Evolutionary conservation across 1,139 yeast species (phyloP).

Genomic region (Blastobotrys buckinghamii): DNA sequence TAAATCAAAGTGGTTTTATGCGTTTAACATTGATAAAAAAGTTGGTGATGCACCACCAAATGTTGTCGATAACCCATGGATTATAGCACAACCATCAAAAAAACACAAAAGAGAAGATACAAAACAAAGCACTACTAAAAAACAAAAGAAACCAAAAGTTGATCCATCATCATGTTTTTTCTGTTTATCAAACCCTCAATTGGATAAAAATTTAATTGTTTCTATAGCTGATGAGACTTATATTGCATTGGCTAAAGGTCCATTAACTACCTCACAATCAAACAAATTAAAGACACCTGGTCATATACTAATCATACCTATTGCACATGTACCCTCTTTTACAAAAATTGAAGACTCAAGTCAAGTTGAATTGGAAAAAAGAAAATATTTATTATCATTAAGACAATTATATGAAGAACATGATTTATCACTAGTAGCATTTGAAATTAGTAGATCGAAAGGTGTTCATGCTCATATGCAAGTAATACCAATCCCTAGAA

Average conservation of each 20-base stretch:
- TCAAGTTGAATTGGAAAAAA: constrained; percentile 17
- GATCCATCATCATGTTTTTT: constrained; percentile 53
- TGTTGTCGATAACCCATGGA: constrained; percentile 5
- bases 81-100: background rate
- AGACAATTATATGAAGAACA: constrained; percentile 22
- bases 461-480: constrained; percentile 36
- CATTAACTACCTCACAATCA: constrained; percentile 47
- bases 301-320: constrained; percentile 79
- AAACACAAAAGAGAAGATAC: background rate
- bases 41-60: constrained; percentile 1
- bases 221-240: constrained; percentile 65
- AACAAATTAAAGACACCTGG: constrained; percentile 52
- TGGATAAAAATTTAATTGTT: constrained; percentile 75
- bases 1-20: constrained; percentile 25
- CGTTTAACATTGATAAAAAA: constrained; percentile 20
- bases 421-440: constrained; percentile 23
- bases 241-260: constrained; percentile 83
- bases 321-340: constrained; percentile 58
- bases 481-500: constrained; percentile 29
- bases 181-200: constrained; percentile 73
- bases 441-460: constrained; percentile 29
- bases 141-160: constrained; percentile 1
- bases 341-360: constrained; percentile 10
- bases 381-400: constrained; percentile 23
- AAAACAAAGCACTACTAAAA: background rate